Evolutionary conservation across 2,329 filamentous ascomycete genomes (phyloP), one percentile per base, ranked within the genome.

Genomic region (Colletotrichum sp.): DNA sequence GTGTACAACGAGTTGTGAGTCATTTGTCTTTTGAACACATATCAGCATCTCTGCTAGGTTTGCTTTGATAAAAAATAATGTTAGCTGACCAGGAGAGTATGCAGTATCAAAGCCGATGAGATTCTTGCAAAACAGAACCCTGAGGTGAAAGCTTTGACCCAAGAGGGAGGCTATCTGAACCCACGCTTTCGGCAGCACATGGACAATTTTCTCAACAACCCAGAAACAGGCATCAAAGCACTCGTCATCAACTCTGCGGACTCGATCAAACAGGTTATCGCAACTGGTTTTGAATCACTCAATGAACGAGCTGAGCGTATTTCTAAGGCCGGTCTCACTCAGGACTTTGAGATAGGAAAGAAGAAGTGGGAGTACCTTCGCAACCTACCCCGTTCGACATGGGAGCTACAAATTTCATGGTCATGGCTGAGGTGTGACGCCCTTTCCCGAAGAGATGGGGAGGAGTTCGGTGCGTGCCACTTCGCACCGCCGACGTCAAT

Each of bases 211-310:
- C 15, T 58, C 8, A 2, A 58, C 6, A 15, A 22, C 12, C 48
- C 55, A 58, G 25, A 12, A 8, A 58, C 18, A 6, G 48, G 48
- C 5, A 9, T 27, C 6, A 58, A 58, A 58, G 25, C 55, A 58
- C 15, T 58, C 0, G 22, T 28, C 9, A 16, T 30, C 0, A 58
- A 58, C 16, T 58, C 55, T 0, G 55, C 43, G 10, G 43, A 52
- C 0, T 52, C 43, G 43, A 52, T 52, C 0, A 52, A 52, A 0
- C 43, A 22, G 43, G 6, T 22, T 0, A 52, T 52, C 12, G 43
- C n/a, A 22, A 22, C 43, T 0, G 43, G 43, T 0, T 52, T 22
- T 52, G 43, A 0, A 0, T 52, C n/a, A 13, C 43, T 30, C 55
- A 22, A 30, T 58, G 25, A 28, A 0, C n/a, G 10, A 48, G 1